Percentiles rank a stretch among this genome's conserved stretches.
Evolutionary conservation across 352 stramenopile species (phyloP).

Genomic region (Phytopythium cucurbitacearum): DNA sequence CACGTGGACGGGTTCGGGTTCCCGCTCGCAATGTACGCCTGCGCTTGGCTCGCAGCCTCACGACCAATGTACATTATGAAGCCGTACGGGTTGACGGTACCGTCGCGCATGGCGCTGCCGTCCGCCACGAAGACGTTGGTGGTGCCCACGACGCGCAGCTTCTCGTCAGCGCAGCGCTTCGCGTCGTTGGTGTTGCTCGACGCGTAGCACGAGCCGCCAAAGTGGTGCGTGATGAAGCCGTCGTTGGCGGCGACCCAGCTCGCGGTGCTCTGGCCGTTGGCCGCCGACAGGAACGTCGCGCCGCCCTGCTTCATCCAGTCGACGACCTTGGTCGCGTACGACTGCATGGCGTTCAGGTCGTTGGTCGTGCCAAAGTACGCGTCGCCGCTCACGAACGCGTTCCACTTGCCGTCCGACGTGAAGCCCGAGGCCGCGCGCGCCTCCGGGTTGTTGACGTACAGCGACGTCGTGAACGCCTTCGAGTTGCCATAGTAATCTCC

Average conservation of each 20-base stretch:
- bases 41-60: conserved; percentile 38
- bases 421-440: conserved; percentile 43
- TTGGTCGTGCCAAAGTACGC: conserved; percentile 36
- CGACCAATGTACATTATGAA: conserved; percentile 74
- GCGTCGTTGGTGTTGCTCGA: conserved; percentile 36
- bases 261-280: conserved; percentile 19
- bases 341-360: conserved; percentile 55
- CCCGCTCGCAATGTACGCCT: conserved; percentile 22
- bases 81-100: conserved; percentile 64
- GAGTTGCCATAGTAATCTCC: conserved; percentile 18
- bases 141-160: conserved; percentile 54
- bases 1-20: conserved; percentile 12
- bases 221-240: conserved; percentile 44
- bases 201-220: conserved; percentile 64
- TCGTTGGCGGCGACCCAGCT: conserved; percentile 37
- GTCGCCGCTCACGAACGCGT: conserved; percentile 28
- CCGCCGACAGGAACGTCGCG: conserved; percentile 40
- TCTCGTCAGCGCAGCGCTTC: conserved; percentile 56
- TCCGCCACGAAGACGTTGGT: conserved; percentile 69
- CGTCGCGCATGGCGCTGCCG: conserved; percentile 51
- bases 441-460: conserved; percentile 70
- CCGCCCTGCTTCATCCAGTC: conserved; percentile 28
- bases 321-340: conserved; percentile 38
- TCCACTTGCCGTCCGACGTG: conserved; percentile 25
- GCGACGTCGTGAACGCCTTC: conserved; percentile 32